Base-by-base conservation (phyloP, 331 rosid species). In the Stylosanthes scabra region DNA sequence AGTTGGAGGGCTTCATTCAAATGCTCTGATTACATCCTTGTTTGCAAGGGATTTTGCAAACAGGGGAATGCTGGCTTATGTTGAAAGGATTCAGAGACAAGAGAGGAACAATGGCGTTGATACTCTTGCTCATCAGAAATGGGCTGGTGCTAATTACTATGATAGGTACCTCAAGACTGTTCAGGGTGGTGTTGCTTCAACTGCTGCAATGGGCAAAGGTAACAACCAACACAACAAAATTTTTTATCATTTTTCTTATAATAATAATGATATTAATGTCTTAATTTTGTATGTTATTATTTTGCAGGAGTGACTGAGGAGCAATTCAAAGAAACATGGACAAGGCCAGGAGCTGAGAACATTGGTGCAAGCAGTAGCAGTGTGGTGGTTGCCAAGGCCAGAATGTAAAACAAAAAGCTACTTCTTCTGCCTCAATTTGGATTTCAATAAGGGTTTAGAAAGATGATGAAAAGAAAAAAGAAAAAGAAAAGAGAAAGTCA, bases 141-240 rank as follows among this genome's bases (percentile, higher is more conserved):
- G 99, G 99, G 90, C 97, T 11, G 99, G 97, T 29, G 99, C 99
- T 54, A 95, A 87, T 61, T 95, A 83, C 78, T 95, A 95, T 66
- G 99, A 95, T 25, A 83, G 91, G 85, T 95, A 95, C 73, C 93
- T 95, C 59, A 95, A 90, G 95, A 91, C 97, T 45, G 90, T 95
- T 9, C 99, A 95, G 66, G 99, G 97, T 2, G 99, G 99, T 56
- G 91, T 88, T 9, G 84, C 99, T 0, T 95, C 99, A 41, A 92
- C 99, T n/a, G 93, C 99, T 16, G 97, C 99, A 12, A 95, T 95
- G 99, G 99, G 97, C 61, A 92, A 90, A 86, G 99, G 97, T 65
- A 84, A 83, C n/a, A n/a, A n/a, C n/a, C n/a, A n/a, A n/a, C n/a
- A n/a, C n/a, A n/a, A n/a, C n/a, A n/a, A n/a, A n/a, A n/a, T n/a